Conservation (phyloP, 768 basidiomycete species). For the Mycena venus region DNA sequence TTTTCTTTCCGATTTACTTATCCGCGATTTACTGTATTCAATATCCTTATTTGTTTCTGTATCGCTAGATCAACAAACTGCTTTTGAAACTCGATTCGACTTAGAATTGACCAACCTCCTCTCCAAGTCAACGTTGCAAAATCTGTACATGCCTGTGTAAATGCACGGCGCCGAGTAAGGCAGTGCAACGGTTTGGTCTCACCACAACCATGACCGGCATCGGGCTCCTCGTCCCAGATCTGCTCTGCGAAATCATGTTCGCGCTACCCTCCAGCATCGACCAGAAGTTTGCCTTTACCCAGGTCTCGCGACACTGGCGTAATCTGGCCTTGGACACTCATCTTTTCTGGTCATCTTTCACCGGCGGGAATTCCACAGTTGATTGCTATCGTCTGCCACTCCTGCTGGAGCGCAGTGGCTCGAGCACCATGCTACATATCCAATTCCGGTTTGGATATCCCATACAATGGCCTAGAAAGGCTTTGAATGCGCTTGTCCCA, state of each 20-base stretch:
- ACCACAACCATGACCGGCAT: neutral
- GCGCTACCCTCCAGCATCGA: neutral
- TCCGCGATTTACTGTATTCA: no score
- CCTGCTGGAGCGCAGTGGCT: neutral
- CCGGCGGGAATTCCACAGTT: neutral
- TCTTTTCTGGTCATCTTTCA: slow-evolving; percentile 2
- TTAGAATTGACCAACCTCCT: no score
- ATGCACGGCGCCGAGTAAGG: no score
- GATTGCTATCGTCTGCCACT: neutral
- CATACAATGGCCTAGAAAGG: neutral
- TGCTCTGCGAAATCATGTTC: neutral
- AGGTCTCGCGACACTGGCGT: neutral
- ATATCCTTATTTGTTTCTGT: no score
- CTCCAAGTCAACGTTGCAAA: no score
- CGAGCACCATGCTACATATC: neutral
- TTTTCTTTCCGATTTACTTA: no score
- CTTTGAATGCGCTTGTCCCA: neutral
- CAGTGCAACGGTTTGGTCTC: no score
- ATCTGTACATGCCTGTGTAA: no score
- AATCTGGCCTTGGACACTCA: neutral
- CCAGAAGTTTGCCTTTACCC: neutral
- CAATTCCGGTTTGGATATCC: neutral
- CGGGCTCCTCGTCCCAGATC: neutral
- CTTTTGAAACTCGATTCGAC: no score
- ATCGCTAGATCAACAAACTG: no score